Conservation (phyloP, 768 basidiomycete genomes). For the Boletus sp. region DNA sequence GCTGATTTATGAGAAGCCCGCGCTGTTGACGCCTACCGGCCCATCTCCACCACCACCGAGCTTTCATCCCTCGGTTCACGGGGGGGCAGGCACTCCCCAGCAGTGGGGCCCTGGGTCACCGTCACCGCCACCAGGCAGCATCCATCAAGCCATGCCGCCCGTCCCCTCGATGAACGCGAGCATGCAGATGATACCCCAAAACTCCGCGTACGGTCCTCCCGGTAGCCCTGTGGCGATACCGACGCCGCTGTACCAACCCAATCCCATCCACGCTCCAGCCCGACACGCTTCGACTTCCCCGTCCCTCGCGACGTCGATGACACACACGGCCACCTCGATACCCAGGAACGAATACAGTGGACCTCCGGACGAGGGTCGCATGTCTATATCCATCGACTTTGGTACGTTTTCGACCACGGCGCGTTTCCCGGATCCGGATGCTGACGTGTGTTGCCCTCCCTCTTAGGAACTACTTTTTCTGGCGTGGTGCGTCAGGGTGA, state of each 20-base stretch:
- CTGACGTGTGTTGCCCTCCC: not conserved
- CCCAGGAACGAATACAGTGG: conserved; percentile 22
- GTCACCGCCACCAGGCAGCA: conserved; percentile 29
- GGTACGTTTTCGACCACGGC: conserved; percentile 40
- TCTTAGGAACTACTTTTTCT: conserved; percentile 78
- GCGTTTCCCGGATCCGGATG: not conserved
- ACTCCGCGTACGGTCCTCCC: not conserved
- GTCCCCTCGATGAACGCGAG: not conserved
- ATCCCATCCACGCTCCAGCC: conserved; percentile 22
- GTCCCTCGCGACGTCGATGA: conserved; percentile 7
- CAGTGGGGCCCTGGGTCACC: conserved; percentile 29
- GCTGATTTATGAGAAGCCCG: conserved; percentile 39
- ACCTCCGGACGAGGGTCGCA: conserved; percentile 62
- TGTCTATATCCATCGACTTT: conserved; percentile 82
- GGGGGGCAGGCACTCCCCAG: conserved; percentile 12
- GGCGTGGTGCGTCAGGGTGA: conserved; percentile 60
- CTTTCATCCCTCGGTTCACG: conserved; percentile 28
- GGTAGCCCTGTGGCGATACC: not conserved
- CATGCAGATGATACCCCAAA: not conserved
- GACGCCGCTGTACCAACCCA: conserved; percentile 28
- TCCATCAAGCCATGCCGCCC: conserved; percentile 1
- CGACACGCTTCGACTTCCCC: conserved; percentile 24
- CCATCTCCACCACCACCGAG: conserved; percentile 48
- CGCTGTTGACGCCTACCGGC: conserved; percentile 36
- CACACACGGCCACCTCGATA: not conserved